phyloP scores from a whole-genome alignment of 306 rosid genomes.

The Aeschynomene evenia region DNA sequence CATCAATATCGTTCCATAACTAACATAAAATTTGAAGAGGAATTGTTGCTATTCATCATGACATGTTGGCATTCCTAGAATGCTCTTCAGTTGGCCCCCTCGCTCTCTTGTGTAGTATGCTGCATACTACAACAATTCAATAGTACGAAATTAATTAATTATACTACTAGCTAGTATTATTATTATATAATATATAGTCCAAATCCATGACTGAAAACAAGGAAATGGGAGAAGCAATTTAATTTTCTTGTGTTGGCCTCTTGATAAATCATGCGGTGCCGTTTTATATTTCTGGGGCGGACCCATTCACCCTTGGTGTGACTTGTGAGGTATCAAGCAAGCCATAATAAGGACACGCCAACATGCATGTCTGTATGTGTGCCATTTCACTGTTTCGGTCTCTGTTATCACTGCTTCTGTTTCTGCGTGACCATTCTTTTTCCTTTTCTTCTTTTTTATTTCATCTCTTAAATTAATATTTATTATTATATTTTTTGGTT shows the following conservation, averaged over 20 bases:
- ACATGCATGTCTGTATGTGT: too few relatives aligned
- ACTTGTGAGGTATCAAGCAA: neutral
- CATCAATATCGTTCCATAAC: too few relatives aligned
- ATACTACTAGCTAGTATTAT: too few relatives aligned
- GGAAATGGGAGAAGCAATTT: neutral
- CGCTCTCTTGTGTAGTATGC: too few relatives aligned
- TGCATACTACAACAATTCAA: neutral
- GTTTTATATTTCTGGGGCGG: constrained; percentile 3
- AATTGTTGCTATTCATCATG: too few relatives aligned
- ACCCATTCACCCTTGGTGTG: constrained; percentile 15
- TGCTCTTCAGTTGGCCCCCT: too few relatives aligned
- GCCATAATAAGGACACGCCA: neutral
- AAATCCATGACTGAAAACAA: neutral
- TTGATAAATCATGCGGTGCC: constrained; percentile 4
- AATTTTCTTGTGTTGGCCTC: neutral
- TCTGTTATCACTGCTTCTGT: too few relatives aligned
- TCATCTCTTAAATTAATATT: neutral
- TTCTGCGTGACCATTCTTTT: neutral
- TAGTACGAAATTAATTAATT: too few relatives aligned
- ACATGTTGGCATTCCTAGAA: neutral
- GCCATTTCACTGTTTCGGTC: constrained; percentile 4
- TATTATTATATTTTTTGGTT: too few relatives aligned
- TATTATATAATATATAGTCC: neutral
- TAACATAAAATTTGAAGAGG: too few relatives aligned
- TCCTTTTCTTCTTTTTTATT: too few relatives aligned